Evolutionary conservation across 192 early-diverging fungal species (phyloP).

Genomic region (Piromyces sp.): DNA sequence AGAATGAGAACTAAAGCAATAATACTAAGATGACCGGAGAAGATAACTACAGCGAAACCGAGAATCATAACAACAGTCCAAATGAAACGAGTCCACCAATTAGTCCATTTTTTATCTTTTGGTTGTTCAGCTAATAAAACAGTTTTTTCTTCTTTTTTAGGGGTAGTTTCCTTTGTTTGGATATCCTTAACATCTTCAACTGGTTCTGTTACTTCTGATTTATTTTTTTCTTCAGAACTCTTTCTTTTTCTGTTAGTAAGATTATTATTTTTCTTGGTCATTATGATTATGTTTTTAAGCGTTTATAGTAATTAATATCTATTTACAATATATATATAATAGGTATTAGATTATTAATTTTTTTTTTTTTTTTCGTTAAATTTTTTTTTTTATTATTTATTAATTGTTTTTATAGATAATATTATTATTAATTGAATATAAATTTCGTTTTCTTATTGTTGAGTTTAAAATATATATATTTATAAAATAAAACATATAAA

Average conservation of each 20-base stretch:
- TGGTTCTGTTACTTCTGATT: no score
- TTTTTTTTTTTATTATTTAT: no score
- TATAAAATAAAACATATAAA: no score
- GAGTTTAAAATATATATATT: no score
- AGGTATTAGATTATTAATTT: no score
- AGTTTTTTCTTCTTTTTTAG: neutral
- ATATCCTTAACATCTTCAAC: neutral
- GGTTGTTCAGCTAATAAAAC: slow-evolving; percentile 23
- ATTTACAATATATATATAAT: neutral
- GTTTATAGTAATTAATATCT: no score
- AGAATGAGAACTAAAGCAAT: slow-evolving; percentile 70
- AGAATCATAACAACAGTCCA: slow-evolving; percentile 83
- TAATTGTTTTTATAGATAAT: no score
- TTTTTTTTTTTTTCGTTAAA: no score
- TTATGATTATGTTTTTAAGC: neutral
- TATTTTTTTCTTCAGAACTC: neutral
- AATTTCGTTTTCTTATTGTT: no score
- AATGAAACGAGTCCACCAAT: slow-evolving; percentile 63
- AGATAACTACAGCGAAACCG: slow-evolving; percentile 46
- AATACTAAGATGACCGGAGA: slow-evolving; percentile 60
- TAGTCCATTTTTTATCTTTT: slow-evolving; percentile 45
- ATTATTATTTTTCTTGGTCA: neutral
- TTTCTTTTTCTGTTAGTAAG: neutral
- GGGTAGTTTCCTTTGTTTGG: neutral
- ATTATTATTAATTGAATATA: no score